Conservation (phyloP, 306 rosid genomes). For the Castanea mollissima region DNA sequence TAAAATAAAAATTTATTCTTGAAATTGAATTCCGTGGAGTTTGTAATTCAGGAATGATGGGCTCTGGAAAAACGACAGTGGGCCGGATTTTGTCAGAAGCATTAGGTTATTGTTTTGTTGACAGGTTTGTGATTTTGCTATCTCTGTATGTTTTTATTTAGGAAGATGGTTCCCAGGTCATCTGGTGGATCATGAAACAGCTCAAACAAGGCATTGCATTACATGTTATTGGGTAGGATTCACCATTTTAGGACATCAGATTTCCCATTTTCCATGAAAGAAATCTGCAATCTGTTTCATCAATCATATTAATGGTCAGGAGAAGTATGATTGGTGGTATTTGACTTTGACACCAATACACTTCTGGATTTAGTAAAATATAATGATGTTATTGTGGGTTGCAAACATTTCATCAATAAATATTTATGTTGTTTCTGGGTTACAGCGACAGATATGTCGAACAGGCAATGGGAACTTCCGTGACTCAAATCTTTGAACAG, state of each 20-base stretch:
- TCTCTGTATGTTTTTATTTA: neutral
- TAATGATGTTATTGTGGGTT: neutral
- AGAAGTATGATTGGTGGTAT: neutral
- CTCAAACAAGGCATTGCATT: neutral
- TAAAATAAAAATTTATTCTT: neutral
- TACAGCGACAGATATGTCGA: slow-evolving; percentile 22
- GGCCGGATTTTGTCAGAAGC: slow-evolving; percentile 14
- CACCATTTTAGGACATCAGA: neutral
- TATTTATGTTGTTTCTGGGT: neutral
- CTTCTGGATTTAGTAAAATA: neutral
- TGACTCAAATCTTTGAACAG: slow-evolving; percentile 18
- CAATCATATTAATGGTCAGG: neutral
- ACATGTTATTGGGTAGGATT: neutral
- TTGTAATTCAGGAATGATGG: slow-evolving; percentile 12
- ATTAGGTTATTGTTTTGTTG: slow-evolving; percentile 15
- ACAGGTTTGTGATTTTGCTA: slow-evolving; percentile 5
- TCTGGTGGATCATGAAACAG: neutral
- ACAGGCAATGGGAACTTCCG: slow-evolving; percentile 15
- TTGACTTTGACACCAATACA: neutral
- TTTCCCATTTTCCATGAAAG: neutral
- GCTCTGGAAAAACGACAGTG: slow-evolving; percentile 18
- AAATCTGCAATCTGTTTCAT: neutral
- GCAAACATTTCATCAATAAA: neutral
- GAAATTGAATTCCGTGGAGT: neutral
- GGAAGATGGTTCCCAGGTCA: neutral